These are phyloP conservation scores for Cyclospora cayetanensis DNA, from an alignment of 169 alveolate species.

Conservation along the genomic window DNA sequence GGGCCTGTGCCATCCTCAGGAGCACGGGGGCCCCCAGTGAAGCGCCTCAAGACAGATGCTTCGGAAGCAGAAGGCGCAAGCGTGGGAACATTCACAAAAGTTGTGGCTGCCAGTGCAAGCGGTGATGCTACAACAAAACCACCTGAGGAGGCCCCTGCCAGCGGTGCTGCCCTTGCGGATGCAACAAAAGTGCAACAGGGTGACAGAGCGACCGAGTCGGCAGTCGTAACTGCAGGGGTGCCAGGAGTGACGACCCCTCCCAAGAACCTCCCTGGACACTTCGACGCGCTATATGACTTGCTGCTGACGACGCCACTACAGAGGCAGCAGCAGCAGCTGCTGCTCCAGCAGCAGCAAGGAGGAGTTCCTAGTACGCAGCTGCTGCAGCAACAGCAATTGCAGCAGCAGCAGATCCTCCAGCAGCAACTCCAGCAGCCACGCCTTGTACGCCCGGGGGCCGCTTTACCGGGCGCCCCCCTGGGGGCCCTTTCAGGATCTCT, in stretches of 20 bases:
- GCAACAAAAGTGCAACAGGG: neutral
- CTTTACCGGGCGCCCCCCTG: neutral
- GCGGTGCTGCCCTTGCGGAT: neutral
- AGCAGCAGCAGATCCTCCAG: constrained; percentile 19
- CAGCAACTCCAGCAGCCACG: neutral
- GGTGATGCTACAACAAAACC: constrained; percentile 22
- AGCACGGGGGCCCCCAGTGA: constrained; percentile 3
- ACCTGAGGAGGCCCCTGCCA: neutral
- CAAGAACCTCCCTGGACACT: neutral
- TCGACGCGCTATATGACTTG: constrained; percentile 34
- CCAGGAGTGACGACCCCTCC: neutral
- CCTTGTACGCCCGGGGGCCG: constrained; percentile 1
- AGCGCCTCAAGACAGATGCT: constrained; percentile 25
- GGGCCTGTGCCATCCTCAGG: constrained; percentile 29
- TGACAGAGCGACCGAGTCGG: neutral
- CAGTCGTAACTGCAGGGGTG: neutral
- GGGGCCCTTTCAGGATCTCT: constrained; percentile 17
- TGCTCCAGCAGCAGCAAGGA: constrained; percentile 32
- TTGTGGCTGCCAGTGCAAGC: neutral
- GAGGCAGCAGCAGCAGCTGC: constrained; percentile 39
- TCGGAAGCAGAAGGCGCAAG: neutral
- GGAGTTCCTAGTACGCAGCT: constrained; percentile 10
- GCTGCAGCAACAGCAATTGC: constrained; percentile 24
- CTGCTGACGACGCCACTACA: constrained; percentile 41
- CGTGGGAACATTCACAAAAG: neutral